Evolutionary conservation across 2,329 filamentous ascomycete species (phyloP).

Genomic region (Madurella fahalii): DNA sequence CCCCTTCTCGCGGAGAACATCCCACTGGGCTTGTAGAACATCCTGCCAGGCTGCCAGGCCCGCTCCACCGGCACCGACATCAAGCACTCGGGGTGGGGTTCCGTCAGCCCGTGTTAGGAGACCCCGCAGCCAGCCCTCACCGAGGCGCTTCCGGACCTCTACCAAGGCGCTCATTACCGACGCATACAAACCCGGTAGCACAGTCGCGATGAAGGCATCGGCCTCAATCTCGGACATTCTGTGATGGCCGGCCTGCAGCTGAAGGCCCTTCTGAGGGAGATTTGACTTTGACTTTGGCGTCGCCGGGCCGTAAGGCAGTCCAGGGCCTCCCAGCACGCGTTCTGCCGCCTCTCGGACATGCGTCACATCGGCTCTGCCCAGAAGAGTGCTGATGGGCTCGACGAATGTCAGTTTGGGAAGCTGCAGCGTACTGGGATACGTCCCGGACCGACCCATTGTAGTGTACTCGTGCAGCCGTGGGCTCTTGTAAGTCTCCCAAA

Average conservation of each 20-base stretch:
- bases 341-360: constrained; percentile 73
- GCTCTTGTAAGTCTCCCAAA: constrained; percentile 25
- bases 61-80: constrained; percentile 70
- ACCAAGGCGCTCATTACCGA: constrained; percentile 63
- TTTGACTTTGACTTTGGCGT: constrained; percentile 58
- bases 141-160: constrained; percentile 70
- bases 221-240: constrained; percentile 72
- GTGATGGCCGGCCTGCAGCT: constrained; percentile 58
- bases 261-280: constrained; percentile 60
- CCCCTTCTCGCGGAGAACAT: constrained; percentile 55
- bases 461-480: constrained; percentile 71
- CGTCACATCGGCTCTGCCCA: constrained; percentile 64
- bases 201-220: constrained; percentile 65
- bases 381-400: constrained; percentile 63
- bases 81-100: constrained; percentile 60
- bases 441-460: constrained; percentile 66
- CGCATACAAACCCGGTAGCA: constrained; percentile 68
- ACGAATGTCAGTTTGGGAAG: constrained; percentile 68
- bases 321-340: constrained; percentile 68
- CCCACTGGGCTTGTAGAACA: constrained; percentile 77
- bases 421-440: constrained; percentile 68
- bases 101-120: constrained; percentile 56
- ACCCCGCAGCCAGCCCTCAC: constrained; percentile 64
- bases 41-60: constrained; percentile 73
- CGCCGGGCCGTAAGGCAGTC: constrained; percentile 71